Conservation (phyloP, 2,329 filamentous ascomycete species). For the Penicillium sp. region DNA sequence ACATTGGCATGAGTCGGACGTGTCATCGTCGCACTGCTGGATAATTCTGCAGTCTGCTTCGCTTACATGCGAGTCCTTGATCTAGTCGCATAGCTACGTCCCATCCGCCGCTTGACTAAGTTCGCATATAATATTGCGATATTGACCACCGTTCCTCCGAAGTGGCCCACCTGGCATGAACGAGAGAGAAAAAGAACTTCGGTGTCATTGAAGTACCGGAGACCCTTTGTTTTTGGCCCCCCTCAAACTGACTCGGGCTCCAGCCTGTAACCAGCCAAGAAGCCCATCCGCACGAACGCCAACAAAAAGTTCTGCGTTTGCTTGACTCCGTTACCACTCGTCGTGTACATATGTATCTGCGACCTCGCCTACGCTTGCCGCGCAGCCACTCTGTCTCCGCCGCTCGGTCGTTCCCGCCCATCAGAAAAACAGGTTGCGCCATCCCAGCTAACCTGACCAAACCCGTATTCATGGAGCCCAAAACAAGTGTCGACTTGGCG, state of each 20-base stretch:
- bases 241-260: neutral
- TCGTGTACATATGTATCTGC: neutral
- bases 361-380: neutral
- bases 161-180: neutral
- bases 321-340: neutral
- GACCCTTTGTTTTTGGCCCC: too few species aligned
- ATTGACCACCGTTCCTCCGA: neutral
- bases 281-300: neutral
- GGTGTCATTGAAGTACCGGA: too few species aligned
- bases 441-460: neutral
- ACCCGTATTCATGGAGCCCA: neutral
- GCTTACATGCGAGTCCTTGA: neutral
- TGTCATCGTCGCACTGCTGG: conserved; percentile 14
- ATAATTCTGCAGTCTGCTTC: conserved; percentile 6
- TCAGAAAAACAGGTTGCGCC: neutral
- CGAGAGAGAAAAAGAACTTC: neutral
- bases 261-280: neutral
- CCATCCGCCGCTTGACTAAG: neutral
- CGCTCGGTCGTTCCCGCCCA: neutral
- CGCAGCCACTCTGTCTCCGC: neutral
- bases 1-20: conserved; percentile 4
- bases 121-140: neutral
- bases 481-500: neutral
- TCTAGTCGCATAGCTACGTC: too few species aligned
- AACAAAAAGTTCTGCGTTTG: neutral